These are phyloP conservation scores for Tylopilus intermedius DNA, from an alignment of 768 basidiomycete species.

Conservation along the genomic window DNA sequence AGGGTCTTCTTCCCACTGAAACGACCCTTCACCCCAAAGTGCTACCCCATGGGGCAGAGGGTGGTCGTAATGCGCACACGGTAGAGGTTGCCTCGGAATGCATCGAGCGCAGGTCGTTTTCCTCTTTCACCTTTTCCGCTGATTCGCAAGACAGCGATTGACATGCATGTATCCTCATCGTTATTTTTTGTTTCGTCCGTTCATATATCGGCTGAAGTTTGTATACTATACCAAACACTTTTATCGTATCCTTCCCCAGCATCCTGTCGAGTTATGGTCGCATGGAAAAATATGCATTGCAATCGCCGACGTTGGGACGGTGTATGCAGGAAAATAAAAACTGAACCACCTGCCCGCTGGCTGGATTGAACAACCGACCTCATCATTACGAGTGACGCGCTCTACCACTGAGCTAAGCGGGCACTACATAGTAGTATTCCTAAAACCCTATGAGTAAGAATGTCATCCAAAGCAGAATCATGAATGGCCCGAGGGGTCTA, in stretches of 20 bases:
- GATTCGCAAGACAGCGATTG: constrained; percentile 3
- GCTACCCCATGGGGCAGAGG: constrained; percentile 4
- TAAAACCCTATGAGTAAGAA: too few species aligned
- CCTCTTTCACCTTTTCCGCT: not conserved
- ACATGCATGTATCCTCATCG: constrained; percentile 8
- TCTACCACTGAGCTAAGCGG: constrained; percentile 44
- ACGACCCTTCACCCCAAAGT: constrained; percentile 3
- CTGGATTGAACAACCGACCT: constrained; percentile 44
- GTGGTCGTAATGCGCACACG: not conserved
- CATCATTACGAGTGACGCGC: constrained; percentile 42
- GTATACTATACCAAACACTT: constrained; percentile 19
- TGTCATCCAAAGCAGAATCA: too few species aligned
- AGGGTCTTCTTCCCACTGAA: not conserved
- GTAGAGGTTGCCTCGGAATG: not conserved
- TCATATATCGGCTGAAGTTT: constrained; percentile 12
- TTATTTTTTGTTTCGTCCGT: not conserved
- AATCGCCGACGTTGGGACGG: not conserved
- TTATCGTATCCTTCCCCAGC: not conserved
- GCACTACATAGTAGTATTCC: not conserved
- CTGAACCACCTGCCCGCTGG: constrained; percentile 29
- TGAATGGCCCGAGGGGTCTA: too few species aligned
- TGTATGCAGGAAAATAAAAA: not conserved
- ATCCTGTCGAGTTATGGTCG: not conserved
- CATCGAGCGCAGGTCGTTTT: constrained; percentile 1
- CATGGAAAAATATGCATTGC: not conserved